Base-by-base conservation (phyloP, 805 yeast genomes). In the Yarrowia deformans region DNA sequence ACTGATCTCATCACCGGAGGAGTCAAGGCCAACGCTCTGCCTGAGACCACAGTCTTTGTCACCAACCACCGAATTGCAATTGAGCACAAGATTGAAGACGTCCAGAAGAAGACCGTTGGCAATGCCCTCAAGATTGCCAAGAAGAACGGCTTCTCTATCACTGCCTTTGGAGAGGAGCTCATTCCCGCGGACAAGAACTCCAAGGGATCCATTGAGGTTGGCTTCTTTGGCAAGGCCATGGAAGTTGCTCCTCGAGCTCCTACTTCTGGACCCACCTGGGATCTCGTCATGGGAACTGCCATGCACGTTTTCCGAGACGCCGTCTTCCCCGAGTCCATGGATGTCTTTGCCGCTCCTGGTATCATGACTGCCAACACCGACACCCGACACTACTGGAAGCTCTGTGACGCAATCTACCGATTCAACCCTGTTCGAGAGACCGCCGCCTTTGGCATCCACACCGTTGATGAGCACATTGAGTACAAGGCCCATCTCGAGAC, bases 1-100 rank as follows among this genome's bases (percentile, higher is more conserved):
- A 81, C 84, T 58, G 92, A 89, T 74, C 82, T 88, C 32, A 81
- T 91, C 70, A 75, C 78, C 10, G 95, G 95, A 37, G 97, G 96
- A 55, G 83, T 87, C 69, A 90, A 90, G 78, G 82, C 88, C 32
- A 90, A 90, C 74, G 93, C 95, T 0, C 79, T 90, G 58, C 96
- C 97, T 1, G 94, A 90, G 75, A 77, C 81, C 34, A 85, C 85
- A 2, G 76, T 78, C 42, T 80, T 87, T 46, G 75, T 82, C 48
- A 81, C 88, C 55, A 90, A 91, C 77, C 89, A 89, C 74, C 82
- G 96, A 74, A 81, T 90, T 69, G 84, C 86, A 23, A 79, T 87
- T 56, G 91, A 87, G 71, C 82, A 87, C 18, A 78, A 83, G 23
- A 80, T 84, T 1, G 77, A 79, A 3, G 83, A 80, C 32, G 83